Percentiles rank a stretch among this genome's conserved stretches.
Evolutionary conservation across 2,329 filamentous ascomycete species (phyloP).

Genomic region (Zelopaecilomyces penicillatus): DNA sequence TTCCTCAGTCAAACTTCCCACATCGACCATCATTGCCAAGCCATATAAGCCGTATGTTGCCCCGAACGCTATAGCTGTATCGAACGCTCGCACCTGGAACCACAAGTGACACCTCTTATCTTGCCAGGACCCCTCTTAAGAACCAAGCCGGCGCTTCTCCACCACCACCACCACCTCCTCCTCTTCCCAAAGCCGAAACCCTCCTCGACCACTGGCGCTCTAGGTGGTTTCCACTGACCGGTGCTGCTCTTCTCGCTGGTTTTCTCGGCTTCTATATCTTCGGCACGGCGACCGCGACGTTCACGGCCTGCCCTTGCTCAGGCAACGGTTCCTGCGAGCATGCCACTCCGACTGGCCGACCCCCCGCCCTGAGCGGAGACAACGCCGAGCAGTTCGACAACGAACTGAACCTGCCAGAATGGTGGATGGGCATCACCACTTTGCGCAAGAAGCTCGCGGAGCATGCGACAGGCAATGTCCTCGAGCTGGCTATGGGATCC

Average conservation of each 20-base stretch:
- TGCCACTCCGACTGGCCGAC: slow-evolving; percentile 38
- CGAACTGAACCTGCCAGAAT: slow-evolving; percentile 49
- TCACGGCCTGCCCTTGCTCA: slow-evolving; percentile 18
- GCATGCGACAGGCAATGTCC: slow-evolving; percentile 45
- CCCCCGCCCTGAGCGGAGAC: slow-evolving; percentile 35
- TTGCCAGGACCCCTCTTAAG: too few relatives aligned
- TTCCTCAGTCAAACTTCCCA: slow-evolving; percentile 1
- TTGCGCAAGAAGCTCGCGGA: slow-evolving; percentile 41
- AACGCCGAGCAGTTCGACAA: slow-evolving; percentile 50
- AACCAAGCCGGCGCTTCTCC: not conserved
- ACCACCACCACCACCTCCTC: slow-evolving; percentile 10
- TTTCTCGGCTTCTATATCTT: slow-evolving; percentile 41
- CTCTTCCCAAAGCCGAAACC: slow-evolving; percentile 21
- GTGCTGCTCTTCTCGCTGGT: slow-evolving; percentile 36
- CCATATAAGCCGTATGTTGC: slow-evolving; percentile 23
- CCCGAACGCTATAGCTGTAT: not conserved
- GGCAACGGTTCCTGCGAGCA: slow-evolving; percentile 22
- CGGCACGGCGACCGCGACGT: slow-evolving; percentile 27
- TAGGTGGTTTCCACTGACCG: slow-evolving; percentile 37
- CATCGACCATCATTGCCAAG: slow-evolving; percentile 16
- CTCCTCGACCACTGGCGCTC: slow-evolving; percentile 28
- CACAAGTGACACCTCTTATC: too few relatives aligned
- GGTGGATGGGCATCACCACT: slow-evolving; percentile 45
- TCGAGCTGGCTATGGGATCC: slow-evolving; percentile 56
- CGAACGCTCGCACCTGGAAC: too few relatives aligned